Evolutionary conservation across 2,329 filamentous ascomycete species (phyloP), one percentile per base, ranked within the genome.

Genomic region (Lachnum nothofagi): DNA sequence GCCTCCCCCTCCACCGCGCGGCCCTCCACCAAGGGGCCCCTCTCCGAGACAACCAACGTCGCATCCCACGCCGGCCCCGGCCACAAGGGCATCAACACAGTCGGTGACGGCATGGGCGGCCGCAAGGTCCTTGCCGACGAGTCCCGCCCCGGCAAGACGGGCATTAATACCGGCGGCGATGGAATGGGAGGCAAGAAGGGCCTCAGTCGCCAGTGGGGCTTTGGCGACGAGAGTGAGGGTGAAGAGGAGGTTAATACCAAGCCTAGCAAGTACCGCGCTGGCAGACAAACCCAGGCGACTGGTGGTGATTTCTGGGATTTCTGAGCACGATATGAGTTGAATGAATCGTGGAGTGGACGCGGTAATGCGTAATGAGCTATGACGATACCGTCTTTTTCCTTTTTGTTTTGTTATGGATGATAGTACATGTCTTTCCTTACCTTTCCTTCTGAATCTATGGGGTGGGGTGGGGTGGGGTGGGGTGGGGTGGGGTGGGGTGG

Each of bases 201-300:
- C 9, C 31, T 52, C 12, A 55, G 58, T 3, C 50, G 60, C 27
- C 67, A 73, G 60, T 86, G 82, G 80, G 70, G 75, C 42, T 78
- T 80, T 53, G 76, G 76, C 16, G 76, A 74, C 37, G 73, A 74
- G 39, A 75, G 74, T 24, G 73, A 74, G 20, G 69, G 73, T 49
- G 57, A 45, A 24, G 67, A 73, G 45, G 60, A 64, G 41, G 60
- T 53, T n/a, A 54, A 52, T 12, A 64, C 61, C 42, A 58, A 57
- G 47, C 51, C 55, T 24, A 44, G 55, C 3, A 63, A 61, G 49
- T 61, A 51, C 42, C 42, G 48, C 24, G 59, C 61, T 14, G 59
- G 59, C 20, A 64, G 64, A 50, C 56, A 53, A 27, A 20, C 33
- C 16, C 59, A 66, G 51, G 47, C 60, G 39, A 60, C 59, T 6